phyloP scores from a whole-genome alignment of 495 filamentous ascomycete genomes.

The Margaritispora aquatica region DNA sequence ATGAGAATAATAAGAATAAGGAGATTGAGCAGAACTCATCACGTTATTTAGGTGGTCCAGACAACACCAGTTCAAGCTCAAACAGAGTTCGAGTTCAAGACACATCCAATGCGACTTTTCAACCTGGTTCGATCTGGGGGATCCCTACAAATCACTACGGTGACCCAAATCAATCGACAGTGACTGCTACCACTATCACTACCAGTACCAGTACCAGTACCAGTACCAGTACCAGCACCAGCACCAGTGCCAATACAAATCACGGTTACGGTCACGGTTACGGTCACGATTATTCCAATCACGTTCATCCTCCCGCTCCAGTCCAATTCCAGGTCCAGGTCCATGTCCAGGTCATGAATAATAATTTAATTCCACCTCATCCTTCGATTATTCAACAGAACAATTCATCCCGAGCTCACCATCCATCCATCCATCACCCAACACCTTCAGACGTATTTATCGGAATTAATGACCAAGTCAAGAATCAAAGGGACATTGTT shows the following conservation, averaged over 20 bases:
- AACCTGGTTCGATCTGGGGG: too few relatives aligned
- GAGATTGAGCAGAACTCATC: background rate
- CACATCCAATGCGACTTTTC: too few relatives aligned
- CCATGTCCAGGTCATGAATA: too few relatives aligned
- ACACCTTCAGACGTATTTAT: background rate
- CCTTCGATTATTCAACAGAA: background rate
- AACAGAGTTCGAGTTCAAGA: too few relatives aligned
- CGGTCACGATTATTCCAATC: background rate
- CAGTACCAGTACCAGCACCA: background rate
- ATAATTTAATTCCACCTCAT: background rate
- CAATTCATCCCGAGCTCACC: background rate
- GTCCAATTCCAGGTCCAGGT: too few relatives aligned
- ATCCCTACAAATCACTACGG: too few relatives aligned
- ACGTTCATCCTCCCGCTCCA: too few relatives aligned
- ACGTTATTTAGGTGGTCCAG: background rate
- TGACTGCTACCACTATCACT: background rate
- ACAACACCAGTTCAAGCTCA: too few relatives aligned
- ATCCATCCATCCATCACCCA: background rate
- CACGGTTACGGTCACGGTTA: too few relatives aligned
- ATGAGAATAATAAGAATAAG: background rate
- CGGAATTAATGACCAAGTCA: background rate
- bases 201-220: background rate
- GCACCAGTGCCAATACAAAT: background rate
- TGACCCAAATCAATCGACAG: too few relatives aligned
- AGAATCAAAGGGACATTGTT: background rate